These are phyloP conservation scores for Monosporascus sp. DNA, from an alignment of 2,329 filamentous ascomycete genomes.

Conservation along the genomic window DNA sequence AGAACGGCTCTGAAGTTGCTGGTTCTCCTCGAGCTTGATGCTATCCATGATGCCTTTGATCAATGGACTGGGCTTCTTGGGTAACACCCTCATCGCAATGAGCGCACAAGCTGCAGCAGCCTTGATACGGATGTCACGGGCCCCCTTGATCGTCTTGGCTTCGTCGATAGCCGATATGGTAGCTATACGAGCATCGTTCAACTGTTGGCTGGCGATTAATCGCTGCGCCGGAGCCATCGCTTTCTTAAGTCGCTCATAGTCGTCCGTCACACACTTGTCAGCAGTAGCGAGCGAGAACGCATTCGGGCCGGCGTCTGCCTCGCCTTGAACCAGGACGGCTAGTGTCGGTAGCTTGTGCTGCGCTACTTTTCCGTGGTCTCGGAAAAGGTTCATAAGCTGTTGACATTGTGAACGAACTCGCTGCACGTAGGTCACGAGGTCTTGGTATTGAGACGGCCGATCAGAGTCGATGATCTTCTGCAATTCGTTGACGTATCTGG, in stretches of 20 bases:
- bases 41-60: constrained; percentile 99
- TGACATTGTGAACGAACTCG: constrained; percentile 88
- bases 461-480: constrained; percentile 76
- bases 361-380: constrained; percentile 80
- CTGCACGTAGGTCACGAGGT: constrained; percentile 85
- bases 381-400: constrained; percentile 84
- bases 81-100: constrained; percentile 79
- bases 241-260: constrained; percentile 86
- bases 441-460: constrained; percentile 76
- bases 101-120: constrained; percentile 83
- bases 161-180: constrained; percentile 71
- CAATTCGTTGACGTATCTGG: constrained; percentile 59
- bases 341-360: constrained; percentile 70
- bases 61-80: constrained; percentile 86
- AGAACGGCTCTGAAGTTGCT: constrained; percentile 81
- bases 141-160: constrained; percentile 71
- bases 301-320: constrained; percentile 82
- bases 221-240: constrained; percentile 83
- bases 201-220: constrained; percentile 72
- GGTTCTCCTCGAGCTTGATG: constrained; percentile 89
- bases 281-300: constrained; percentile 87
- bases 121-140: constrained; percentile 78
- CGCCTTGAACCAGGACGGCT: constrained; percentile 89
- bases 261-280: constrained; percentile 77
- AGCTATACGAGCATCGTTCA: constrained; percentile 70